Percentiles rank a stretch among this genome's conserved stretches.
These are phyloP conservation scores for Stentor roeselii DNA, from an alignment of 73 alveolate genomes.

Conservation along the genomic window DNA sequence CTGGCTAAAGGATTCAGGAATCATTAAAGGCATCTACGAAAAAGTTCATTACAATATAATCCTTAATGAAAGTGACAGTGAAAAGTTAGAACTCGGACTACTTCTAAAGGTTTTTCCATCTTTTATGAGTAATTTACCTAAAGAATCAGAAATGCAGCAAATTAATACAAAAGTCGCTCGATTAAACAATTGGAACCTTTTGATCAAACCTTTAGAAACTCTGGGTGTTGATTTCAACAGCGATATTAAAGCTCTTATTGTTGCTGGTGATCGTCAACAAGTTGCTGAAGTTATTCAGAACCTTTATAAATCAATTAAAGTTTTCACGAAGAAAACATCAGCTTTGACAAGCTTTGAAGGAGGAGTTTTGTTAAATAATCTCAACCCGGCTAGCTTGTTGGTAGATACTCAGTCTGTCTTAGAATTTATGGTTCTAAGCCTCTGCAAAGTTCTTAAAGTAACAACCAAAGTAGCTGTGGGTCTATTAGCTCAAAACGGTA, in stretches of 20 bases:
- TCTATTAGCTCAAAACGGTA: slow-evolving; percentile 56
- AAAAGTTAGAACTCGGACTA: not conserved
- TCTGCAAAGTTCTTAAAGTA: slow-evolving; percentile 51
- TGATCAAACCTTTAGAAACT: not conserved
- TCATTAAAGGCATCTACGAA: not conserved
- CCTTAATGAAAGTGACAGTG: not conserved
- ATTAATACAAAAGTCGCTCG: not conserved
- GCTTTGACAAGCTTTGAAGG: slow-evolving; percentile 29
- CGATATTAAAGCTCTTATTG: slow-evolving; percentile 56
- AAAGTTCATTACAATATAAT: too few relatives aligned
- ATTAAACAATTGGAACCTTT: not conserved
- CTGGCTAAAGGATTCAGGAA: not conserved
- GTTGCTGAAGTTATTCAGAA: slow-evolving; percentile 12
- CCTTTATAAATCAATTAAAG: not conserved
- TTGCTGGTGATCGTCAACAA: slow-evolving; percentile 53
- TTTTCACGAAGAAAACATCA: not conserved
- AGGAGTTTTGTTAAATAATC: slow-evolving; percentile 25
- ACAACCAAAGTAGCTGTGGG: slow-evolving; percentile 72
- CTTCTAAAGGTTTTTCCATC: not conserved
- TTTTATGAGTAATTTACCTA: not conserved
- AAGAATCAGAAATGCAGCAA: not conserved
- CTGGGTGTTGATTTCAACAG: slow-evolving; percentile 44
- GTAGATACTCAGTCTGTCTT: slow-evolving; percentile 43
- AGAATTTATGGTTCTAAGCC: slow-evolving; percentile 52
- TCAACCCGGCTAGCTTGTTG: slow-evolving; percentile 33